A percentile compares a stretch with the other conserved stretches of the same genome.
These are phyloP conservation scores for Aspergillus alliaceus DNA, from an alignment of 2,329 filamentous ascomycete species.

Conservation along the genomic window DNA sequence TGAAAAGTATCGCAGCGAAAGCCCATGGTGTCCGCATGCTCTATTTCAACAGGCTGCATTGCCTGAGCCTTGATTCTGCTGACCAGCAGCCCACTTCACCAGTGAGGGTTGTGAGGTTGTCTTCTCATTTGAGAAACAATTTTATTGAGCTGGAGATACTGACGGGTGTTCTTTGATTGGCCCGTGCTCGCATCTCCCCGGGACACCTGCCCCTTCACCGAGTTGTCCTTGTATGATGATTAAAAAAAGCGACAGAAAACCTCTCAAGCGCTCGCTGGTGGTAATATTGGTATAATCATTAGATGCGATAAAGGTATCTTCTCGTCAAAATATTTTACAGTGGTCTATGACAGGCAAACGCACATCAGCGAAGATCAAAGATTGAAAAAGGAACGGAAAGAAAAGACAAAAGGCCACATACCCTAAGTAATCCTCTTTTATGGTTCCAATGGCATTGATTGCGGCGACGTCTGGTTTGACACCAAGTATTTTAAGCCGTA, in stretches of 20 bases:
- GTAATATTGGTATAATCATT: constrained; percentile 16
- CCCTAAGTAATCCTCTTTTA: constrained; percentile 70
- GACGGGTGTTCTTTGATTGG: background rate
- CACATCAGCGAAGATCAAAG: constrained; percentile 12
- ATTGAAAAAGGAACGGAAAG: background rate
- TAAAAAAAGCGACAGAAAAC: constrained; percentile 1
- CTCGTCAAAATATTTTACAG: constrained; percentile 28
- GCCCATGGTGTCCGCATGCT: background rate
- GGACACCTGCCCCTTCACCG: background rate
- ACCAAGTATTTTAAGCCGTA: constrained; percentile 92
- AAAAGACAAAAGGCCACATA: constrained; percentile 24
- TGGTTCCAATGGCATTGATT: constrained; percentile 96
- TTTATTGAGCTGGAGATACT: background rate
- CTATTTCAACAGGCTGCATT: background rate
- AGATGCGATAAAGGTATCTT: constrained; percentile 19
- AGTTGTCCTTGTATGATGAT: constrained; percentile 1
- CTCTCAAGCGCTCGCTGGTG: constrained; percentile 2
- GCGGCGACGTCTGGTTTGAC: constrained; percentile 89
- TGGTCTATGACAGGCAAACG: constrained; percentile 21
- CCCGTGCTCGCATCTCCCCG: background rate
- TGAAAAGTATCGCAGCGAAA: background rate
- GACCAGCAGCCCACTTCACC: background rate
- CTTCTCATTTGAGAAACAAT: background rate
- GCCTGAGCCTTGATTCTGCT: background rate
- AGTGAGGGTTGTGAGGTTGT: background rate